Conservation (phyloP, 2,329 filamentous ascomycete species). For the Sordariomycetes sp. region DNA sequence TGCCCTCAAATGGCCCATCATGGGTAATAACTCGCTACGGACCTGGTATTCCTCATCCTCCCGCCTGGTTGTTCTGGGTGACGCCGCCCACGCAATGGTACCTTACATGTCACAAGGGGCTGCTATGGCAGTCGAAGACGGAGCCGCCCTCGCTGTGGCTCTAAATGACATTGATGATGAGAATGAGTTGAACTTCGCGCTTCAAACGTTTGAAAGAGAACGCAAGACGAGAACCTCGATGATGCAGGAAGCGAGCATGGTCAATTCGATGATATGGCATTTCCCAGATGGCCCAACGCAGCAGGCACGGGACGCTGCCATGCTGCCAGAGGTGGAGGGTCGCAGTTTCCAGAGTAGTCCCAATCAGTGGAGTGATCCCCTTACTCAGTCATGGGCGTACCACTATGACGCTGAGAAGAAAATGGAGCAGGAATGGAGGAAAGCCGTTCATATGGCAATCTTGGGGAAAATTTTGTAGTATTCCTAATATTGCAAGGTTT, state of each 20-base stretch:
- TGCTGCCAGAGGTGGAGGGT: constrained; percentile 28
- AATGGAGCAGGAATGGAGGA: constrained; percentile 11
- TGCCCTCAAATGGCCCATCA: constrained; percentile 21
- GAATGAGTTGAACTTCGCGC: constrained; percentile 16
- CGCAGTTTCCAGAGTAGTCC: constrained; percentile 25
- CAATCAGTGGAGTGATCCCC: constrained; percentile 38
- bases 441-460: too few species aligned
- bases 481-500: too few species aligned
- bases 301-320: constrained; percentile 28
- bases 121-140: constrained; percentile 33
- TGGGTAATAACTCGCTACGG: constrained; percentile 11
- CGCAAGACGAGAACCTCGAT: constrained; percentile 20
- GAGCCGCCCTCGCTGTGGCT: constrained; percentile 22
- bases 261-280: constrained; percentile 39
- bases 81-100: constrained; percentile 33
- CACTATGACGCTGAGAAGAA: constrained; percentile 34
- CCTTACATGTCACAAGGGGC: constrained; percentile 34
- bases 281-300: constrained; percentile 31
- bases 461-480: too few species aligned
- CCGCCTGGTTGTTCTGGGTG: constrained; percentile 27
- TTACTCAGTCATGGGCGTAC: constrained; percentile 36
- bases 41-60: constrained; percentile 16
- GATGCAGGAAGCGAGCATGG: constrained; percentile 33
- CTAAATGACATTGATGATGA: constrained; percentile 16
- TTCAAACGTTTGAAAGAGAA: constrained; percentile 26